Evolutionary conservation across 768 basidiomycete genomes (phyloP), one percentile per base, ranked within the genome.

Genomic region (Mycena venus): DNA sequence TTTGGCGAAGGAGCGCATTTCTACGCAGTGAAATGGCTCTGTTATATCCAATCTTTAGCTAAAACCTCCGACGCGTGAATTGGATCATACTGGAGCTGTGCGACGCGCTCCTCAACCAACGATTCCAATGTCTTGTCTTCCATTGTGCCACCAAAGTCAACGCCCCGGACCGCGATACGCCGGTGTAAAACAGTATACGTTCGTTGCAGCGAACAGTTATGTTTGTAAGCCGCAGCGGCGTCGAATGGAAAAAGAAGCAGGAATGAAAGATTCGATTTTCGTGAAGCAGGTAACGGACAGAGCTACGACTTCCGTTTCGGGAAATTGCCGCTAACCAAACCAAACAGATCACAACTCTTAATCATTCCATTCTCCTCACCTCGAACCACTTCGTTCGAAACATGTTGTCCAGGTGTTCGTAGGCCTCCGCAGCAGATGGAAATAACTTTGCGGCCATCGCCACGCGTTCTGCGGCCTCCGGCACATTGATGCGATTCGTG

Each of bases 1-100:
- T 91, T 81, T 95, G 90, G 51, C 88, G 87, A 80, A 95, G 88
- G 60, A 95, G 88, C 66, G 85, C 91, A 91, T 93, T 92, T 81
- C 94, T 87, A 76, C 90, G 91, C 58, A 87, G 83, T 53, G 90
- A 83, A 74, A 95, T 91, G 75, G 85, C 87, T 80, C 94, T 95
- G 74, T 23, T 73, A 63, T 34, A 61, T 53, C 70, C 47, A 62
- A 68, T 61, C 72, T 61, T 72, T 36, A 61, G 63, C 49, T 27
- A 36, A 63, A 70, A 25, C 31, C 42, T 42, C 59, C 29, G 51
- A 23, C 23, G 59, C 15, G 66, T 47, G 32, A 49, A 31, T 47
- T 71, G 32, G 31, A 69, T 77, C 82, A 76, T 78, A 88, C 89
- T 86, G 79, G 61, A 90, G 82, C 70, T 86, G 86, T 68, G 84